These are phyloP conservation scores for Flaveria sonorensis DNA, from an alignment of 129 eudicot genomes.

Conservation along the genomic window DNA sequence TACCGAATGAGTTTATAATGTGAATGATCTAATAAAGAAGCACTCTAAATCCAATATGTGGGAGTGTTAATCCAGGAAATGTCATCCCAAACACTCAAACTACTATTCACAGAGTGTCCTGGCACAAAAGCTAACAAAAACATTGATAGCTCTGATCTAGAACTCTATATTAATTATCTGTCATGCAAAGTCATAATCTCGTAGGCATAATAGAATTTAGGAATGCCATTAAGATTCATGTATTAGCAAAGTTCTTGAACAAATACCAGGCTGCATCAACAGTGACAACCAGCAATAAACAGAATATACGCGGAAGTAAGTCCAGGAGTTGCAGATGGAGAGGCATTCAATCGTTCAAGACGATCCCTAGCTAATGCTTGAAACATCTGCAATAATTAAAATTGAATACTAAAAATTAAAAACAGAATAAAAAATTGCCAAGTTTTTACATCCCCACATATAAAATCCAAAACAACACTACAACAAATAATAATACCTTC, in stretches of 20 bases:
- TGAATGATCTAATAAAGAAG: neutral
- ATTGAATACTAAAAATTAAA: neutral
- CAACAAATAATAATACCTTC: slow-evolving; percentile 54
- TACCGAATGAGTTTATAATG: neutral
- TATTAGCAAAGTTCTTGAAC: neutral
- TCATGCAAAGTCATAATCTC: slow-evolving; percentile 14
- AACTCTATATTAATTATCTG: neutral
- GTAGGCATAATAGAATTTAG: slow-evolving; percentile 7
- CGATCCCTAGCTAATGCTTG: slow-evolving; percentile 98
- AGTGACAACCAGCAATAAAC: slow-evolving; percentile 71
- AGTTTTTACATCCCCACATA: slow-evolving; percentile 20
- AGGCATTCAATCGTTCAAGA: slow-evolving; percentile 90
- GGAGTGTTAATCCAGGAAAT: neutral
- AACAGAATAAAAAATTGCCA: neutral
- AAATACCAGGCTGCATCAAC: slow-evolving; percentile 75
- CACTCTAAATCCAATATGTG: neutral
- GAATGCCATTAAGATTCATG: neutral
- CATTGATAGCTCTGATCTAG: slow-evolving; percentile 11
- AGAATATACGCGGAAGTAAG: slow-evolving; percentile 90
- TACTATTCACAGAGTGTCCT: neutral
- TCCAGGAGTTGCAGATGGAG: slow-evolving; percentile 94
- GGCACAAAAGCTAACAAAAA: slow-evolving; percentile 2
- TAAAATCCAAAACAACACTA: neutral
- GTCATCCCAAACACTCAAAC: neutral
- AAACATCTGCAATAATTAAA: slow-evolving; percentile 65